These are phyloP conservation scores for Aspergillus diversus DNA, from an alignment of 495 filamentous ascomycete genomes.

Conservation along the genomic window DNA sequence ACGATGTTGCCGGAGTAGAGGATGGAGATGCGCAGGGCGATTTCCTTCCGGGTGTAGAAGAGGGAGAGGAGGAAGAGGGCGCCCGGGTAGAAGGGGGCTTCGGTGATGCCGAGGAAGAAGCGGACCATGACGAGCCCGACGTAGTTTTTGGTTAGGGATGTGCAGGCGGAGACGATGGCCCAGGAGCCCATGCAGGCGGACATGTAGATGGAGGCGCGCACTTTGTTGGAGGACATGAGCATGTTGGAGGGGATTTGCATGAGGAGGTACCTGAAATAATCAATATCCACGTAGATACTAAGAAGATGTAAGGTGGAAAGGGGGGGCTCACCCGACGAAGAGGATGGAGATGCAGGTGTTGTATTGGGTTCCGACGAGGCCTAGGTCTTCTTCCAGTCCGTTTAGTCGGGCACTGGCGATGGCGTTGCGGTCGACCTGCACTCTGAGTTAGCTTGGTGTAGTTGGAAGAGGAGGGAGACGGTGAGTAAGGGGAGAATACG, in stretches of 20 bases:
- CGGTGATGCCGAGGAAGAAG: conserved; percentile 43
- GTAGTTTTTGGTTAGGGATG: conserved; percentile 43
- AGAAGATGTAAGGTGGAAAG: neutral
- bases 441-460: too few species aligned
- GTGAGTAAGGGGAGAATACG: conserved; percentile 12
- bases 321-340: conserved; percentile 49
- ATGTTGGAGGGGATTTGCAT: conserved; percentile 63
- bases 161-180: conserved; percentile 46
- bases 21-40: conserved; percentile 33
- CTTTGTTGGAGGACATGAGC: conserved; percentile 43
- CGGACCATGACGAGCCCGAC: conserved; percentile 36
- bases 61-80: conserved; percentile 43
- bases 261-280: conserved; percentile 40
- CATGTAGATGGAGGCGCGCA: conserved; percentile 27
- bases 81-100: conserved; percentile 52
- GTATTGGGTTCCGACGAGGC: conserved; percentile 44
- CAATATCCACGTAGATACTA: neutral
- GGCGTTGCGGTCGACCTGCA: conserved; percentile 18
- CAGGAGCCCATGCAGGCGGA: conserved; percentile 46
- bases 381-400: conserved; percentile 42
- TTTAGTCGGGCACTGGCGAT: conserved; percentile 32
- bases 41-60: conserved; percentile 49
- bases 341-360: conserved; percentile 57
- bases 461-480: neutral
- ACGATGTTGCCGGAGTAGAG: conserved; percentile 46